Conservation (phyloP, 73 alveolate genomes). For the Paramecium primaurelia region DNA sequence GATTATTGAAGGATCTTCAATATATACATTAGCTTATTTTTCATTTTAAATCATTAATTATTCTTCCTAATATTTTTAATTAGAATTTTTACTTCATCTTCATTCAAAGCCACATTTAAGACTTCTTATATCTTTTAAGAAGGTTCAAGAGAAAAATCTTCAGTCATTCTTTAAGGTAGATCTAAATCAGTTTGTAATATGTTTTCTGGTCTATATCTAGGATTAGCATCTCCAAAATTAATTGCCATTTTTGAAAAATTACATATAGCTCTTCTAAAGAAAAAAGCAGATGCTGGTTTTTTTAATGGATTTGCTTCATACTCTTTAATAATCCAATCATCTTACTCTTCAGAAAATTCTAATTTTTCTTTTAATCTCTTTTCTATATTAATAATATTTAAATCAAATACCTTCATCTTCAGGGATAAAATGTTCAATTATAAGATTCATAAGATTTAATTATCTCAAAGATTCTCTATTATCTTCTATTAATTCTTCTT, state of each 20-base stretch:
- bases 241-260: slow-evolving; percentile 81
- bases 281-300: slow-evolving; percentile 80
- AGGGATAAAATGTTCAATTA: slow-evolving; percentile 85
- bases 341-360: slow-evolving; percentile 82
- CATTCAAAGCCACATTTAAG: slow-evolving; percentile 55
- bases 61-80: slow-evolving; percentile 31
- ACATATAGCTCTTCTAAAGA: slow-evolving; percentile 80
- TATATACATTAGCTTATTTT: slow-evolving; percentile 55
- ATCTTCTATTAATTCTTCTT: slow-evolving; percentile 83
- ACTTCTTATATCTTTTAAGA: slow-evolving; percentile 56
- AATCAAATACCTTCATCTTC: slow-evolving; percentile 69
- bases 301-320: slow-evolving; percentile 33
- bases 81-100: slow-evolving; percentile 41
- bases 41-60: slow-evolving; percentile 51
- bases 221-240: slow-evolving; percentile 85
- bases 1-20: slow-evolving; percentile 54
- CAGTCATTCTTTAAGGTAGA: slow-evolving; percentile 85
- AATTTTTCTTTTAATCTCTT: slow-evolving; percentile 77
- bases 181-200: slow-evolving; percentile 75
- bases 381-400: background rate
- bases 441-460: slow-evolving; percentile 72
- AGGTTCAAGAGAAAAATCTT: slow-evolving; percentile 76
- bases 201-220: slow-evolving; percentile 81
- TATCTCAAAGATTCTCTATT: slow-evolving; percentile 75
- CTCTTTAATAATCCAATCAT: slow-evolving; percentile 77